Evolutionary conservation across 305 asterid genomes (phyloP).

Genomic region (Fraxinus nigra): DNA sequence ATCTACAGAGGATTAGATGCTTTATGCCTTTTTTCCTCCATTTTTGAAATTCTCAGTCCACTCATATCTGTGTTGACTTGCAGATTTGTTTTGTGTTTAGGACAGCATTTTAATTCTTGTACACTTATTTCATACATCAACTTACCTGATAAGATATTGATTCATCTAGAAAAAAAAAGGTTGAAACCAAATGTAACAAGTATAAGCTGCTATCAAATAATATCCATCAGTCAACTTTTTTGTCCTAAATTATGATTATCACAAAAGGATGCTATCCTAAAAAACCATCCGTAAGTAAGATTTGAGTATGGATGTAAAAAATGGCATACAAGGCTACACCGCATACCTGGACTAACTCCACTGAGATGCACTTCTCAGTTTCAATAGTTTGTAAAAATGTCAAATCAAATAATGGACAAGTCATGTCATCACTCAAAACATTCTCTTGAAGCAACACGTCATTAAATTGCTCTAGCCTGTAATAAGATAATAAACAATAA

Average conservation of each 20-base stretch:
- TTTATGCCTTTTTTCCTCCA: background rate
- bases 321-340: background rate
- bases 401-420: constrained; percentile 60
- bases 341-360: constrained; percentile 64
- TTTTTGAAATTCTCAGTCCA: background rate
- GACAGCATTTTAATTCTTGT: background rate
- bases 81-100: background rate
- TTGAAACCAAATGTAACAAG: background rate
- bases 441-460: constrained; percentile 86
- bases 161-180: background rate
- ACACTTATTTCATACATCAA: background rate
- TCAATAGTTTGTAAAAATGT: constrained; percentile 52
- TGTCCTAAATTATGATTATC: background rate
- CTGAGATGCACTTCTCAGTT: constrained; percentile 44
- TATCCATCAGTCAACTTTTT: background rate
- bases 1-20: background rate
- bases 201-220: background rate
- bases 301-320: background rate
- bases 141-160: background rate
- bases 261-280: background rate
- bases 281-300: background rate
- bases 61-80: background rate
- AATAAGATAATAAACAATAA: constrained; percentile 14
- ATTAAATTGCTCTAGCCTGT: constrained; percentile 92
- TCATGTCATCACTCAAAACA: constrained; percentile 37